Evolutionary conservation across 805 yeast species (phyloP).

Genomic region (Wickerhamiella spandovensis): DNA sequence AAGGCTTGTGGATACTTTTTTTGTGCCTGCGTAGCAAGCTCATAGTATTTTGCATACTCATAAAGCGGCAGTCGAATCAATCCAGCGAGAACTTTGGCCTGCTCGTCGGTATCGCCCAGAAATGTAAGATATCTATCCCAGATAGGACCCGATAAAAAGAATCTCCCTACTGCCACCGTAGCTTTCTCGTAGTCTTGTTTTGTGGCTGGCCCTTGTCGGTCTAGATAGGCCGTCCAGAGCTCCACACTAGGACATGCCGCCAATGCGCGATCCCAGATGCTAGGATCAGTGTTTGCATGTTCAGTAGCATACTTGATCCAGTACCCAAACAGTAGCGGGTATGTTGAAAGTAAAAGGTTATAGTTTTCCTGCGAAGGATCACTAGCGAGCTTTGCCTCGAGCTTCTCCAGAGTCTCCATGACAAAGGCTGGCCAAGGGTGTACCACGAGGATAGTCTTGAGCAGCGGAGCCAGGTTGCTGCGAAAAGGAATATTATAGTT

Average conservation of each 20-base stretch:
- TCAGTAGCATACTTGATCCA: constrained; percentile 28
- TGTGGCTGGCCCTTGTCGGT: constrained; percentile 22
- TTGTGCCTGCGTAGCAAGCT: constrained; percentile 19
- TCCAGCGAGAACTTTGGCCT: constrained; percentile 27
- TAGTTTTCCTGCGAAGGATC: constrained; percentile 4
- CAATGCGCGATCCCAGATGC: constrained; percentile 11
- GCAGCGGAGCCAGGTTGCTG: too few relatives aligned
- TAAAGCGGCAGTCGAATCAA: constrained; percentile 51
- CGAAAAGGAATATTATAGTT: not conserved
- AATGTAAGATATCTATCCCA: constrained; percentile 72
- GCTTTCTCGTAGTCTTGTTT: constrained; percentile 34
- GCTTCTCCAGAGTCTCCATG: not conserved
- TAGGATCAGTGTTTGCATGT: constrained; percentile 10
- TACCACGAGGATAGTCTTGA: too few relatives aligned
- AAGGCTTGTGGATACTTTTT: constrained; percentile 1
- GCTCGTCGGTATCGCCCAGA: constrained; percentile 30
- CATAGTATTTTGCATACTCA: constrained; percentile 72
- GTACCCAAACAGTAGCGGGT: constrained; percentile 31
- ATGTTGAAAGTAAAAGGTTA: constrained; percentile 21
- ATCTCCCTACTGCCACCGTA: constrained; percentile 41
- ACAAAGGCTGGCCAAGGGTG: constrained; percentile 1
- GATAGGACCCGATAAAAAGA: constrained; percentile 61
- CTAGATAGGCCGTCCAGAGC: constrained; percentile 24
- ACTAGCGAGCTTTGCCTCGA: not conserved
- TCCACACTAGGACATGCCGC: constrained; percentile 24